Percentiles rank a stretch among this genome's conserved stretches.
phyloP scores from a whole-genome alignment of 2,329 filamentous ascomycete species.

The Tolypocladium paradoxum region DNA sequence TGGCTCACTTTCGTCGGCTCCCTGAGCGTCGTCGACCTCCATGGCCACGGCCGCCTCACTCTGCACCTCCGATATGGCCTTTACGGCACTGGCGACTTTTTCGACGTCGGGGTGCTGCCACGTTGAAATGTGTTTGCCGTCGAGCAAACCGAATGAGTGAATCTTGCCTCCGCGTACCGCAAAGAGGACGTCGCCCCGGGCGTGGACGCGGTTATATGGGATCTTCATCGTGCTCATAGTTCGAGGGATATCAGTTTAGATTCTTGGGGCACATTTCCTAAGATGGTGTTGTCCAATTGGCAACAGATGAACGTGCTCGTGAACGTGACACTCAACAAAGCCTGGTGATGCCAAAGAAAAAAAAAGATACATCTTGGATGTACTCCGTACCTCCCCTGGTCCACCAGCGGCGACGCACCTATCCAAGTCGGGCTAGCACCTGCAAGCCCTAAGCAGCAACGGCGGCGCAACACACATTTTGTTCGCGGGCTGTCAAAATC shows the following conservation, averaged over 20 bases:
- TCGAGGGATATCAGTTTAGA: not conserved
- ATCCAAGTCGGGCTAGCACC: constrained; percentile 14
- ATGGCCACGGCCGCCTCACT: constrained; percentile 1
- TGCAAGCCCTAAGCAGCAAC: constrained; percentile 25
- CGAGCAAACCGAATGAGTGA: constrained; percentile 51
- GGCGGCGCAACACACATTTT: constrained; percentile 19
- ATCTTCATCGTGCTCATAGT: constrained; percentile 27
- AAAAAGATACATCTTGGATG: constrained; percentile 24
- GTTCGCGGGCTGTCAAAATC: constrained; percentile 9
- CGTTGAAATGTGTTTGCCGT: constrained; percentile 46
- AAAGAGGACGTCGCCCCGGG: constrained; percentile 49
- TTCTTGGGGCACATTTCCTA: not conserved
- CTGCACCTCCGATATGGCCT: constrained; percentile 9
- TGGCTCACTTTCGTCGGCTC: constrained; percentile 16
- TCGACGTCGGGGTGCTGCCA: constrained; percentile 45
- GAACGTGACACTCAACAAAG: not conserved
- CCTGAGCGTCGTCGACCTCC: constrained; percentile 8
- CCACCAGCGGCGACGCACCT: not conserved
- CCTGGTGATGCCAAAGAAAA: constrained; percentile 4
- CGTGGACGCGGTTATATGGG: constrained; percentile 57
- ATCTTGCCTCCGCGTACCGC: constrained; percentile 65
- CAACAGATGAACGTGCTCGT: not conserved
- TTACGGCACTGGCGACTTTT: constrained; percentile 18
- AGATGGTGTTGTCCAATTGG: not conserved
- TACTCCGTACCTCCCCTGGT: constrained; percentile 18